Percentiles rank a stretch among this genome's conserved stretches.
Conservation (phyloP, 768 basidiomycete genomes). For the Boletus subcaerulescens region DNA sequence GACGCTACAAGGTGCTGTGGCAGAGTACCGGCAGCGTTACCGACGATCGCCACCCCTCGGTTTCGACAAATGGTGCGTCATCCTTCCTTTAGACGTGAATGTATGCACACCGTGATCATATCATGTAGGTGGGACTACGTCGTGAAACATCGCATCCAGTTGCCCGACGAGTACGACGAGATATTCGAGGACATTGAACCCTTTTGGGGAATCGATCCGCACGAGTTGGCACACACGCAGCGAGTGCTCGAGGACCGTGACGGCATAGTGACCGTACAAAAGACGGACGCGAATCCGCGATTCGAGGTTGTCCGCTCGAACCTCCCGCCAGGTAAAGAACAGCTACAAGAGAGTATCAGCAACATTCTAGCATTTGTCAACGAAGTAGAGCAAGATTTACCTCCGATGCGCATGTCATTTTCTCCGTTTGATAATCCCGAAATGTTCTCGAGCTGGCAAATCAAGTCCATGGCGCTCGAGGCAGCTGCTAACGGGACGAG, state of each 20-base stretch:
- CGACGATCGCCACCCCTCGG: conserved; percentile 36
- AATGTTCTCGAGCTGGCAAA: conserved; percentile 25
- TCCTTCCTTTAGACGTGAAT: too few species aligned
- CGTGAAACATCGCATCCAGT: conserved; percentile 35
- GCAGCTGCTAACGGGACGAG: conserved; percentile 30
- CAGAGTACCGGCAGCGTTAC: conserved; percentile 38
- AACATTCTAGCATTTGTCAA: conserved; percentile 24
- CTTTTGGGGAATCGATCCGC: conserved; percentile 37
- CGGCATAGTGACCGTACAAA: conserved; percentile 24
- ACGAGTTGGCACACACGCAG: conserved; percentile 19
- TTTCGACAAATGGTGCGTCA: conserved; percentile 40
- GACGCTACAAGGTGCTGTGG: conserved; percentile 35
- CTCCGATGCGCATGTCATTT: conserved; percentile 31
- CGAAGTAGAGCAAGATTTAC: conserved; percentile 29
- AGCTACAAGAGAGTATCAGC: not conserved
- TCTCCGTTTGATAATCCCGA: conserved; percentile 30
- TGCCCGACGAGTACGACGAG: conserved; percentile 48
- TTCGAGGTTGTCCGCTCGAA: conserved; percentile 18
- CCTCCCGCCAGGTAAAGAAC: conserved; percentile 1
- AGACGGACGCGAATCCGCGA: conserved; percentile 2
- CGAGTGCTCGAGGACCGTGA: conserved; percentile 17
- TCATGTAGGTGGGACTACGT: conserved; percentile 44
- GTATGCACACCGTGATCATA: not conserved
- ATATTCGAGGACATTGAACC: conserved; percentile 38
- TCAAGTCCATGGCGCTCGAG: conserved; percentile 19